Percentiles rank a stretch among this genome's conserved stretches.
phyloP scores from a whole-genome alignment of 768 basidiomycete genomes.

The Ramaria rubella region DNA sequence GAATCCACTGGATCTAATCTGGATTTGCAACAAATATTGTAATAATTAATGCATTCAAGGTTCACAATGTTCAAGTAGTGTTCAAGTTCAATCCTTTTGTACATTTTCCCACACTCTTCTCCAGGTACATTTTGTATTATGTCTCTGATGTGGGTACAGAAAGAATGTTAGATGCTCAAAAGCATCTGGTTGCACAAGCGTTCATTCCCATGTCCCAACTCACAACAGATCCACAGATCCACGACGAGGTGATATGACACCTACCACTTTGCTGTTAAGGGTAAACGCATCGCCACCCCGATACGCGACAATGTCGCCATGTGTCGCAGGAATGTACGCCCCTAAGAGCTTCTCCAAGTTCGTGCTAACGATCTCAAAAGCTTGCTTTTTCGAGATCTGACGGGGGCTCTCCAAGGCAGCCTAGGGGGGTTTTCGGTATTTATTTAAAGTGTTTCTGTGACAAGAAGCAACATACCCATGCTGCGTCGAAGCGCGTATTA shows the following conservation, averaged over 20 bases:
- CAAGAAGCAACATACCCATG: conserved; percentile 54
- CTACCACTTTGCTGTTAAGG: conserved; percentile 42
- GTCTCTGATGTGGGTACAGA: no score
- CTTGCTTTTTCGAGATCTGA: conserved; percentile 35
- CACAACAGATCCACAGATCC: conserved; percentile 45
- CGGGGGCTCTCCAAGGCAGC: conserved; percentile 30
- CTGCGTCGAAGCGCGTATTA: conserved; percentile 72
- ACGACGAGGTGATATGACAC: conserved; percentile 43
- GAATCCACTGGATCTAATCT: no score
- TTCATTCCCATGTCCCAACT: no score
- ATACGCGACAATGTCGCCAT: conserved; percentile 50
- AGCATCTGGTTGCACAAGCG: no score
- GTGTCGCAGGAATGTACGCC: conserved; percentile 10
- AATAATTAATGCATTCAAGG: no score
- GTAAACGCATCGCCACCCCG: conserved; percentile 48
- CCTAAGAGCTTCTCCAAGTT: conserved; percentile 52
- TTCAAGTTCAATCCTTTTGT: no score
- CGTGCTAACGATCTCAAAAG: conserved; percentile 46
- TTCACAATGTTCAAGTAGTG: no score
- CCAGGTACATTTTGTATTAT: no score
- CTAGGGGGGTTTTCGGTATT: conserved; percentile 14
- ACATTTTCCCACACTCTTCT: no score
- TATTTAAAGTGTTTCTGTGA: neutral
- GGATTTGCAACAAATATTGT: no score
- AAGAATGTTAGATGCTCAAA: no score